These are phyloP conservation scores for Neonectria sp. DNA, from an alignment of 2,329 filamentous ascomycete genomes.

Conservation along the genomic window DNA sequence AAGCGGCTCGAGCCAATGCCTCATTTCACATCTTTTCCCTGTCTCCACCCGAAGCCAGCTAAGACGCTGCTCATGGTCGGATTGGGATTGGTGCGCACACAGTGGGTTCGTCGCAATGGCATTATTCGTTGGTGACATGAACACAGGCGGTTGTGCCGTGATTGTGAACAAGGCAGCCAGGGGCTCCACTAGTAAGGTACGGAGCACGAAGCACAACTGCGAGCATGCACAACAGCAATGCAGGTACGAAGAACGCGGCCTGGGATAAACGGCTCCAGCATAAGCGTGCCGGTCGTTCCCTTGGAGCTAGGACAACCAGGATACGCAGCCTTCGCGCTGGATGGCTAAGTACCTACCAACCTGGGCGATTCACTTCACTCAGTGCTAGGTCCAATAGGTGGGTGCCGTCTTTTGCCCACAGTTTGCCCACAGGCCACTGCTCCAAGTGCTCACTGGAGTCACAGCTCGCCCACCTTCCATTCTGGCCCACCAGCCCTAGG, in stretches of 20 bases:
- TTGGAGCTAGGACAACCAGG: neutral
- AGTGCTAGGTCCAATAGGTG: no score
- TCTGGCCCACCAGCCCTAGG: constrained; percentile 17
- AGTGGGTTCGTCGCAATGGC: neutral
- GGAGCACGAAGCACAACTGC: neutral
- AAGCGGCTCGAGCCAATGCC: neutral
- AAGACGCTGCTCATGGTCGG: neutral
- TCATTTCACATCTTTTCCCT: constrained; percentile 15
- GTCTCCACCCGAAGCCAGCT: neutral
- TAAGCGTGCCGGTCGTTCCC: no score
- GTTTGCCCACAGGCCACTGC: no score
- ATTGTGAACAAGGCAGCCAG: neutral
- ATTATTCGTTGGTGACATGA: neutral
- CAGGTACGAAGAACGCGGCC: neutral
- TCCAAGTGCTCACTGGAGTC: no score
- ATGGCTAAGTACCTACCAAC: neutral
- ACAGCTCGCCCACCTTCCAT: neutral
- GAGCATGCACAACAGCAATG: neutral
- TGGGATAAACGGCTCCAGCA: neutral
- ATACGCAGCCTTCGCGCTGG: constrained; percentile 1
- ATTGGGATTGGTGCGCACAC: constrained; percentile 2
- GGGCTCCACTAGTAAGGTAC: neutral
- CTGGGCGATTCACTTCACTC: neutral
- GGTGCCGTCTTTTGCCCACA: neutral
- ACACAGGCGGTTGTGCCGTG: neutral